Evolutionary conservation across 345 rosid species (phyloP).

Genomic region (Tarenaya hassleriana): DNA sequence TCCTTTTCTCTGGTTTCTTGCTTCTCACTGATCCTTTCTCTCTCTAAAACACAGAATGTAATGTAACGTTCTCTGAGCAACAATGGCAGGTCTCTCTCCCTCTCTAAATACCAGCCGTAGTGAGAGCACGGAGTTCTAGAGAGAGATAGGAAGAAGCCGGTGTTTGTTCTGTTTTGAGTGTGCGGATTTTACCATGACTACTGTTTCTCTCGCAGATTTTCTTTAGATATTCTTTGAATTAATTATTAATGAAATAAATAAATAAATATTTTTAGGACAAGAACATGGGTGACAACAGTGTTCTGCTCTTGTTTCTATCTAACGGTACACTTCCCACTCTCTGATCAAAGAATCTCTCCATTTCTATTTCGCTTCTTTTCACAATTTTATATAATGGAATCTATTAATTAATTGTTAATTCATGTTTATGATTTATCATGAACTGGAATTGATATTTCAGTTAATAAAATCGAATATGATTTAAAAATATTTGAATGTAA

Average conservation of each 20-base stretch:
- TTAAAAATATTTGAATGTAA: too few species aligned
- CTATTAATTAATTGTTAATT: too few species aligned
- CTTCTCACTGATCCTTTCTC: constrained; percentile 13
- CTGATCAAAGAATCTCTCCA: too few species aligned
- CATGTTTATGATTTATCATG: too few species aligned
- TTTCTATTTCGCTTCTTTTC: too few species aligned
- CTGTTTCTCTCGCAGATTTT: constrained; percentile 22
- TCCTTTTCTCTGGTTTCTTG: neutral
- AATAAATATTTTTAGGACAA: constrained; percentile 7
- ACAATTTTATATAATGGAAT: too few species aligned
- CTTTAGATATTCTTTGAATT: neutral
- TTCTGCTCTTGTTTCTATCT: constrained; percentile 21
- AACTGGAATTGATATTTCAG: too few species aligned
- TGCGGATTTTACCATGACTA: constrained; percentile 16
- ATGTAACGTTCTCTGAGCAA: neutral
- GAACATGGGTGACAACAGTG: constrained; percentile 23
- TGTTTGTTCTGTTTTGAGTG: constrained; percentile 22
- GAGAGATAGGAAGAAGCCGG: neutral
- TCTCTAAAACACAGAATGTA: constrained; percentile 16
- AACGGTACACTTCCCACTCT: constrained; percentile 27
- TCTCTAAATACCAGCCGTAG: neutral
- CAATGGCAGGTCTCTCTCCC: constrained; percentile 7
- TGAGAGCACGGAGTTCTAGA: constrained; percentile 11
- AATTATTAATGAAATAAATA: neutral
- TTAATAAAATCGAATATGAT: too few species aligned